A percentile compares a stretch with the other conserved stretches of the same genome.
These are phyloP conservation scores for Backusella sp. DNA, from an alignment of 192 early-diverging fungal genomes.

Conservation along the genomic window DNA sequence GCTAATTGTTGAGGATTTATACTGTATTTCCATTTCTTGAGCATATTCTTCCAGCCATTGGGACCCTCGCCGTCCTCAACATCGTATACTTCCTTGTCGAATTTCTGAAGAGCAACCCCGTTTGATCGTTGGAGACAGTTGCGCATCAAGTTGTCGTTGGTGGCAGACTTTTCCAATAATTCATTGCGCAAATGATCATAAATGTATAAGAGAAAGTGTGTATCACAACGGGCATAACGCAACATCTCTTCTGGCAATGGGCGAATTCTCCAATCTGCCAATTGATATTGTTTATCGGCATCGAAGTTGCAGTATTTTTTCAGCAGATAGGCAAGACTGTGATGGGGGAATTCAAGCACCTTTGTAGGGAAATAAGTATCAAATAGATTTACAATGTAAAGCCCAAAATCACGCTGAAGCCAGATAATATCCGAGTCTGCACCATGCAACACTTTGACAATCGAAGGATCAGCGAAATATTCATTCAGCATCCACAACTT, in stretches of 20 bases:
- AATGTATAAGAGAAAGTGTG: slow-evolving; percentile 94
- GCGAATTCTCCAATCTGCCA: slow-evolving; percentile 97
- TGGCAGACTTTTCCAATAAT: slow-evolving; percentile 63
- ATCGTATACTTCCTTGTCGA: slow-evolving; percentile 88
- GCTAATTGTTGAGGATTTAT: slow-evolving; percentile 61
- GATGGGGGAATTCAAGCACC: slow-evolving; percentile 75
- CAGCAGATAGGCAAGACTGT: slow-evolving; percentile 83
- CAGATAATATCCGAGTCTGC: slow-evolving; percentile 95
- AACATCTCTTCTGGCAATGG: slow-evolving; percentile 93
- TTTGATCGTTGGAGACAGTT: slow-evolving; percentile 64
- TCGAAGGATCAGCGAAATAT: slow-evolving; percentile 82
- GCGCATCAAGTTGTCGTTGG: slow-evolving; percentile 64
- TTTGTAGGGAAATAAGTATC: slow-evolving; percentile 95
- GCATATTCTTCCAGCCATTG: slow-evolving; percentile 72
- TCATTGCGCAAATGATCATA: slow-evolving; percentile 92
- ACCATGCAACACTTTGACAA: slow-evolving; percentile 93
- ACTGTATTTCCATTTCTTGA: slow-evolving; percentile 61
- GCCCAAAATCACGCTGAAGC: slow-evolving; percentile 96
- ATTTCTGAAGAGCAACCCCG: slow-evolving; percentile 62
- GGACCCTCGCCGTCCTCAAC: slow-evolving; percentile 72
- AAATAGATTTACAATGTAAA: slow-evolving; percentile 95
- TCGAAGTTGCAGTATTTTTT: slow-evolving; percentile 73
- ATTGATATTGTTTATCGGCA: slow-evolving; percentile 92
- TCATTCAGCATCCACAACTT: slow-evolving; percentile 77
- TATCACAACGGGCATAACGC: slow-evolving; percentile 89